Evolutionary conservation across 2,329 filamentous ascomycete species (phyloP), one percentile per base, ranked within the genome.

Genomic region (Davidsoniella virescens): DNA sequence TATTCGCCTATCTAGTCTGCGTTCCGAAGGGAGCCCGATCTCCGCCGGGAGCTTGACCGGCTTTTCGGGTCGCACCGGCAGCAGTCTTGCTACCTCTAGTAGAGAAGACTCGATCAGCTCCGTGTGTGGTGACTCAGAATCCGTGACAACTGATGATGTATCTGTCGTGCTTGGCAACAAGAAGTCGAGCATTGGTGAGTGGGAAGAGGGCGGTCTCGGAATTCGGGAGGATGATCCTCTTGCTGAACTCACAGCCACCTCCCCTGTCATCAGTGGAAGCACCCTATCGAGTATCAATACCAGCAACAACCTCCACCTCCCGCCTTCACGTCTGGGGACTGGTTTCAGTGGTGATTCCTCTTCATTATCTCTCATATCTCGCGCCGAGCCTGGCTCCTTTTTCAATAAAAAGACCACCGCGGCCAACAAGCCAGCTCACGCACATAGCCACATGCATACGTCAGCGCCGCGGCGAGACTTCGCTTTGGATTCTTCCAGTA

Each of bases 61-160:
- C 5, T 87, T 84, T 60, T 76, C 79, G 16, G 72, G 74, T 23
- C 71, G 80, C 33, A 74, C 81, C n/a, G 78, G 82, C 41, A 82
- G 82, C 54, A 87, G 84, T 54, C 85, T 88, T 61, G 74, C 79
- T 56, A 79, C 77, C 2, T 90, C 85, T 3, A 93, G 85, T 59
- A 76, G 87, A 36, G 86, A 87, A 59, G 87, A 94, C 60, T 95
- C 90, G 0, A 83, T 95, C 52, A 93, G 84, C 8, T 88, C 86
- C 60, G 76, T 92, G 45, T 92, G 90, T 64, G 87, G 87, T 2
- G 90, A 95, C 59, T 78, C 81, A 5, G 87, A 94, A 57, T 84
- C 82, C 10, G 77, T 82, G 42, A 80, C 77, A 36, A 78, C 80
- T 5, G 87, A 94, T 49, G 87, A 94, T 50, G 70, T 86, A 36